Conservation (phyloP, 495 filamentous ascomycete species). For the Evansstolkia leycettana region DNA sequence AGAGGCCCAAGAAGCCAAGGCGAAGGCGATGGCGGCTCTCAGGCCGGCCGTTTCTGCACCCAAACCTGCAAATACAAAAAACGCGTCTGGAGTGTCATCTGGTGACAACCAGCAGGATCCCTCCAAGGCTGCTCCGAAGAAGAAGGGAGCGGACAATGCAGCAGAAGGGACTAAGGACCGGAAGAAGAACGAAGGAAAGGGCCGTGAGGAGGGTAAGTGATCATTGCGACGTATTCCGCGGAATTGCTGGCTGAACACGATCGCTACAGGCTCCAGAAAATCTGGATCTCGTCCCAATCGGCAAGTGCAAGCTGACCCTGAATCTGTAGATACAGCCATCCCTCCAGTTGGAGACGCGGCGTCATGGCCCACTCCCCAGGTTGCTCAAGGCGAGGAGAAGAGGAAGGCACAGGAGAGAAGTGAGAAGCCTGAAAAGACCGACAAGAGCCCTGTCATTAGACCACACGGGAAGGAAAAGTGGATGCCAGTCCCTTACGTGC, state of each 20-base stretch:
- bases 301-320: constrained; percentile 36
- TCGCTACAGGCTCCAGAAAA: constrained; percentile 6
- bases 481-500: constrained; percentile 60
- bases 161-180: constrained; percentile 21
- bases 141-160: constrained; percentile 22
- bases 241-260: not conserved
- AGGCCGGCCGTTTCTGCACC: constrained; percentile 11
- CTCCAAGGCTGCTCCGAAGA: constrained; percentile 37
- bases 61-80: constrained; percentile 23
- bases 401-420: constrained; percentile 52
- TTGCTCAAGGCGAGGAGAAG: constrained; percentile 59
- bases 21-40: constrained; percentile 35
- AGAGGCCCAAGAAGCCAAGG: constrained; percentile 55
- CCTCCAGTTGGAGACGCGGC: constrained; percentile 57
- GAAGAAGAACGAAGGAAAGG: constrained; percentile 31
- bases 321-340: constrained; percentile 22
- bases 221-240: not conserved
- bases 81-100: constrained; percentile 17
- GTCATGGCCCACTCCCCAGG: constrained; percentile 85
- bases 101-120: constrained; percentile 25
- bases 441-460: constrained; percentile 38
- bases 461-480: constrained; percentile 60
- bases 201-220: constrained; percentile 29
- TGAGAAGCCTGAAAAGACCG: constrained; percentile 59
- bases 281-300: constrained; percentile 24